Evolutionary conservation across 495 filamentous ascomycete species (phyloP), one percentile per base, ranked within the genome.

Genomic region (Talaromyces thailandensis): DNA sequence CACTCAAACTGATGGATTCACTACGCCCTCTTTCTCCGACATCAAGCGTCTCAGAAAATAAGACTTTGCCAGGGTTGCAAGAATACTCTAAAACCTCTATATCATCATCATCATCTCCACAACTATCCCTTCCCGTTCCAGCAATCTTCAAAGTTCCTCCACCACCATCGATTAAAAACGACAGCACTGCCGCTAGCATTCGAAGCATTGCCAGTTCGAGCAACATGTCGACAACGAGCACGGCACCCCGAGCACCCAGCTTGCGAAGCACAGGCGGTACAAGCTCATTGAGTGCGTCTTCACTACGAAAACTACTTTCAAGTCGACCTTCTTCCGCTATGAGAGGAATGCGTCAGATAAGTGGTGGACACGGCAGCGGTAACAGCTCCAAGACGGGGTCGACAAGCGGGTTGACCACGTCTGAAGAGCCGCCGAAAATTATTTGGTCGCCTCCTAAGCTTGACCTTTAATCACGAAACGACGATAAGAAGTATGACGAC

Each of bases 381-480:
- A 26, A n/a, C 14, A 59, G 23, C 21, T 57, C 55, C n/a, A 18
- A 16, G 4, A 31, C n/a, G 1, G 29, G 14, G 11, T 35, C 29
- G 6, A n/a, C 55, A 35, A 35, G 5, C 5, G 29, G 26, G 16
- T 57, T 35, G 55, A 23, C n/a, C 4, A 35, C 70, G 21, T 64
- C 61, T 31, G 73, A 76, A 35, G 69, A 70, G 24, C 72, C 77
- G 8, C 77, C 77, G 21, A 72, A 66, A 45, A 64, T 80, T 62
- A 70, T 77, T 64, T 79, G 77, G 77, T 61, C 71, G 29, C 77
- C 77, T 12, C 77, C 77, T 14, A 71, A 76, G 53, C 64, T 78
- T 52, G 74, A 78, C 58, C 62, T 78, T 58, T 68, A 67, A 40
- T 48, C 14, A 18, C 21, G 18, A 18, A 8, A 43, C 37, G 31